phyloP scores from a whole-genome alignment of 2,329 filamentous ascomycete genomes.

The Penicillium frequentans region DNA sequence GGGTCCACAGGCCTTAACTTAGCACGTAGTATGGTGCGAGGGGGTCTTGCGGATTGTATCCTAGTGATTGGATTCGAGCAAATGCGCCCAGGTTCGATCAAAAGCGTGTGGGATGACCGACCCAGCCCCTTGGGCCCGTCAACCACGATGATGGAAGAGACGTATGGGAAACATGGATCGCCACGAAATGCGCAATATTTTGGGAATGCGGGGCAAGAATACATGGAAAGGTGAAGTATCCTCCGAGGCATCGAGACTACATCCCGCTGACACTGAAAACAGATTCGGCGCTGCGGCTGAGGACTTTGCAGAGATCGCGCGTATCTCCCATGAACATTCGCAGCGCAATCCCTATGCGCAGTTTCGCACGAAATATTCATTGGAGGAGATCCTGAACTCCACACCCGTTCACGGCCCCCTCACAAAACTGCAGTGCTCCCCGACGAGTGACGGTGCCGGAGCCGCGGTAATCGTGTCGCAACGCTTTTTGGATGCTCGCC shows the following conservation, averaged over 20 bases:
- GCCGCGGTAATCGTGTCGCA: constrained; percentile 87
- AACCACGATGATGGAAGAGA: constrained; percentile 75
- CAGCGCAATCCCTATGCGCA: constrained; percentile 93
- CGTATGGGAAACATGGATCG: constrained; percentile 74
- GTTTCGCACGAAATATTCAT: constrained; percentile 86
- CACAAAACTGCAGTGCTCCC: constrained; percentile 96
- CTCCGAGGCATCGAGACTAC: neutral
- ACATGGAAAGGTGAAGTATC: constrained; percentile 76
- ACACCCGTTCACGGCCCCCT: constrained; percentile 80
- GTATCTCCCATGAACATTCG: constrained; percentile 88
- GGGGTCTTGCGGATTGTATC: constrained; percentile 83
- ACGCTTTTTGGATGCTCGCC: constrained; percentile 80
- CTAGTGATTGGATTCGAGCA: constrained; percentile 95
- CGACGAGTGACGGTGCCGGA: constrained; percentile 87
- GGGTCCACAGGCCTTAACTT: constrained; percentile 85
- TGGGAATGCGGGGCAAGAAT: constrained; percentile 88
- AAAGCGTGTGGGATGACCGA: constrained; percentile 80
- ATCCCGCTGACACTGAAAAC: neutral
- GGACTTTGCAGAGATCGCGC: constrained; percentile 92
- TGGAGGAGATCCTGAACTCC: constrained; percentile 74
- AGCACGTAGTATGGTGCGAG: constrained; percentile 73
- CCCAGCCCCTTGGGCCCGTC: constrained; percentile 74
- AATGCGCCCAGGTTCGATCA: constrained; percentile 87
- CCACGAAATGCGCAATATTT: constrained; percentile 90
- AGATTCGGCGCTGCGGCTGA: constrained; percentile 77